Base-by-base conservation (phyloP, 1,284 basidiomycete genomes). In the Tilletia indica region DNA sequence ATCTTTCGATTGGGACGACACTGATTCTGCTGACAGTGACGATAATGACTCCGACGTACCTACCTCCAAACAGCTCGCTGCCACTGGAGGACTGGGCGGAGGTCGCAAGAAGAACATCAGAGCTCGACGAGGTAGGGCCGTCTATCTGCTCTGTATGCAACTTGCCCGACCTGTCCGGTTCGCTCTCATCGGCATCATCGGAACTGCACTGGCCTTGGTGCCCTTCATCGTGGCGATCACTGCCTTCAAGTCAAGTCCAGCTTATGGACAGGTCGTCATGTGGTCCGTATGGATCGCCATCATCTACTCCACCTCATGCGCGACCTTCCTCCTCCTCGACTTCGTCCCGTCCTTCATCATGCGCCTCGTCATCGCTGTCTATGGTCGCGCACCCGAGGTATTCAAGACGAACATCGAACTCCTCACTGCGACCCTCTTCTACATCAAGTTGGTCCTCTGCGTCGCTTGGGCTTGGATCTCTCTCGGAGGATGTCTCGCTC, bases 391-490 rank as follows among this genome's bases (percentile, higher is more conserved):
- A 4, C 82, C 81, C 67, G 79, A 79, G 67, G 69, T 76, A 11
- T 80, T 79, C 72, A 76, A 77, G 68, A 77, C 78, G 3, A 73
- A 78, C 69, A 70, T 83, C 36, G 77, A 80, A 61, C 77, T 82
- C 0, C 71, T 81, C 67, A 78, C 78, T 74, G 79, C 77, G 21
- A 76, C 76, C 6, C 70, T 75, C 16, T 64, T 80, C 67, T 83
- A 79, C 70, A 48, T 79, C 73, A 81, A 81, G 69, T 73, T 83
- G 3, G 74, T 80, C n/a, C 76, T 82, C 47, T 81, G 79, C 72
- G 74, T 79, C 69, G 74, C 80, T 21, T 83, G 82, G 82, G 79
- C 82, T 4, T 83, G 82, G 82, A 81, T 80, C 72, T 79, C 78
- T 67, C 74, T 83, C 19, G 75, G 82, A 25, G 80, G 80, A n/a